Conservation (phyloP, 2,329 filamentous ascomycete species). For the Neophaeococcomyces mojaviensis region DNA sequence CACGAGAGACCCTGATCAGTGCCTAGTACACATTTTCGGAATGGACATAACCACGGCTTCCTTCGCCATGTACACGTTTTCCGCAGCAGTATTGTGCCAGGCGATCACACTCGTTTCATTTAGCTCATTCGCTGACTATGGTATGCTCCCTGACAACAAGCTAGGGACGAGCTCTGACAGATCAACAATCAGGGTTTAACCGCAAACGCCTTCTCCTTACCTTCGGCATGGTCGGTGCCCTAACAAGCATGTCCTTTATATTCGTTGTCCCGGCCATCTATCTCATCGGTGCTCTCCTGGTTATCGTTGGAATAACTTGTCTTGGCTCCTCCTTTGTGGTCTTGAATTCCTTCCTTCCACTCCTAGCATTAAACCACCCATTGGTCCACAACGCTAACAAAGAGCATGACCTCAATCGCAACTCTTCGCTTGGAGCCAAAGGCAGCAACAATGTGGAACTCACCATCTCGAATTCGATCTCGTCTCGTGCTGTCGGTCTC, state of each 20-base stretch:
- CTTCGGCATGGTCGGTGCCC: conserved; percentile 72
- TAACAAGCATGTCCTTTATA: conserved; percentile 78
- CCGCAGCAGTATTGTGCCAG: conserved; percentile 76
- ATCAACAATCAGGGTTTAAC: conserved; percentile 34
- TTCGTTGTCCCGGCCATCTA: conserved; percentile 69
- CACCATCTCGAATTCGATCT: conserved; percentile 76
- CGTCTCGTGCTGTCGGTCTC: conserved; percentile 78
- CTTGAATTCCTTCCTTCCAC: conserved; percentile 81
- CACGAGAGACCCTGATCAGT: conserved; percentile 48
- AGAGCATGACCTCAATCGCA: not conserved
- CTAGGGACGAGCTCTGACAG: not conserved
- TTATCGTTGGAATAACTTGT: conserved; percentile 78
- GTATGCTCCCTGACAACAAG: conserved; percentile 42
- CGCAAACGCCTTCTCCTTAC: conserved; percentile 73
- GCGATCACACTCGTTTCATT: conserved; percentile 74
- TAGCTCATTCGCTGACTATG: conserved; percentile 64
- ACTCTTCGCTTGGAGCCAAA: not conserved
- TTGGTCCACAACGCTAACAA: conserved; percentile 27
- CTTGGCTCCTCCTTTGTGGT: conserved; percentile 88
- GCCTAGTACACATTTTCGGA: conserved; percentile 67
- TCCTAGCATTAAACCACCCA: conserved; percentile 77
- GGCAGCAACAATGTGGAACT: conserved; percentile 45
- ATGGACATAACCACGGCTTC: conserved; percentile 78
- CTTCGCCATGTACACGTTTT: conserved; percentile 94
- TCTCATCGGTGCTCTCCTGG: conserved; percentile 67